Percentiles rank a stretch among this genome's conserved stretches.
Evolutionary conservation across 345 rosid genomes (phyloP).

Genomic region (Carallia pectinifolia): DNA sequence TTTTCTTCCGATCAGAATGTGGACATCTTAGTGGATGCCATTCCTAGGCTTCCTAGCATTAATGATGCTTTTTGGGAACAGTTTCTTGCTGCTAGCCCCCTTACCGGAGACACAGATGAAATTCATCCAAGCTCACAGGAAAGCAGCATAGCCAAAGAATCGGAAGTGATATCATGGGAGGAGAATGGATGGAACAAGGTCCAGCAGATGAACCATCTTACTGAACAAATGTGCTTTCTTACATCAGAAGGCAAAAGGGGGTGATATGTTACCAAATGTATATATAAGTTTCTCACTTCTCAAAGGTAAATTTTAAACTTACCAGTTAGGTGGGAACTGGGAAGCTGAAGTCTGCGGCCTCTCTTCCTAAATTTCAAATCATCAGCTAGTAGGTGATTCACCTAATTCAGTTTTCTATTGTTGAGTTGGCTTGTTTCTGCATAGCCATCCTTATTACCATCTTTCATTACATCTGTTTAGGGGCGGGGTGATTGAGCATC

Average conservation of each 20-base stretch:
- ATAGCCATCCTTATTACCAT: no score
- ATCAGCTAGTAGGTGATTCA: background rate
- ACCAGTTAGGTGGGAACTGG: background rate
- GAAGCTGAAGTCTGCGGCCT: background rate
- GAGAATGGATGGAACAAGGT: conserved; percentile 18
- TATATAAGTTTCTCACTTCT: conserved; percentile 1
- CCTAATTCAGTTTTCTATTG: background rate
- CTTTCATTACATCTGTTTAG: no score
- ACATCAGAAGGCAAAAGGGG: conserved; percentile 18
- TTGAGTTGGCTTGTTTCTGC: no score
- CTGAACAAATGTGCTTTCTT: conserved; percentile 28
- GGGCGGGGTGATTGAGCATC: background rate
- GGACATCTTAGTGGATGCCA: conserved; percentile 22
- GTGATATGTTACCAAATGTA: conserved; percentile 26
- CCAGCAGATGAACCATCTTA: conserved; percentile 24
- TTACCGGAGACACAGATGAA: conserved; percentile 20
- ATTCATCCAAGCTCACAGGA: conserved; percentile 10
- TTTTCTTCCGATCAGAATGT: conserved; percentile 4
- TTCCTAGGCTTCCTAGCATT: conserved; percentile 55
- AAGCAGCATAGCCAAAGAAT: conserved; percentile 8
- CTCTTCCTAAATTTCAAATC: background rate
- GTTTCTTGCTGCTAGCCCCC: conserved; percentile 18
- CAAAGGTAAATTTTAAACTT: conserved; percentile 25
- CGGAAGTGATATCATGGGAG: conserved; percentile 22
- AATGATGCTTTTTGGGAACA: conserved; percentile 39